Percentiles rank a stretch among this genome's conserved stretches.
These are phyloP conservation scores for Trichoderma sp. DNA, from an alignment of 2,329 filamentous ascomycete species.

Conservation along the genomic window DNA sequence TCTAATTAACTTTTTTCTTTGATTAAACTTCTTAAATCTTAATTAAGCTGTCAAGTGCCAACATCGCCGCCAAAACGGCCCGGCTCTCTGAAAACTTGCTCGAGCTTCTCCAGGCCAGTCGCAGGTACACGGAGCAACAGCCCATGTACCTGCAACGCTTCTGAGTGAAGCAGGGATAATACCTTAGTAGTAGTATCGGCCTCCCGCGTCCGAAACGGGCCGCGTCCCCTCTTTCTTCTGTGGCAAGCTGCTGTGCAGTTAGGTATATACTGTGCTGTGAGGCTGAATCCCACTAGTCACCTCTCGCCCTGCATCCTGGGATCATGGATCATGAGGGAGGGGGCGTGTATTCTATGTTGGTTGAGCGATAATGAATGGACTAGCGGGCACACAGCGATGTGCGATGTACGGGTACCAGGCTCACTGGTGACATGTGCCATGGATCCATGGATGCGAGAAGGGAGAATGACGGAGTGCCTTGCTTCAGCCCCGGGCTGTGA, in stretches of 20 bases:
- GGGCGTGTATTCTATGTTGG: conserved; percentile 8
- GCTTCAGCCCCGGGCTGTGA: conserved; percentile 16
- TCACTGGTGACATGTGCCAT: background rate
- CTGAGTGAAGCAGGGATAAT: background rate
- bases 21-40: background rate
- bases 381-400: background rate
- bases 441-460: too few relatives aligned
- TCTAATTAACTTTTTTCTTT: background rate
- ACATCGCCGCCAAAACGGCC: background rate
- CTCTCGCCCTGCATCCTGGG: background rate
- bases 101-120: background rate
- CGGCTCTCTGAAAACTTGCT: background rate
- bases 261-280: too few relatives aligned
- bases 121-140: background rate
- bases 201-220: background rate
- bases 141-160: background rate
- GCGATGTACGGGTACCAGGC: background rate
- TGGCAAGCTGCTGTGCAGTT: background rate
- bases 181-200: background rate
- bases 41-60: background rate
- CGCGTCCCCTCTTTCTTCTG: background rate
- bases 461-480: background rate
- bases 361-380: background rate
- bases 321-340: conserved; percentile 2
- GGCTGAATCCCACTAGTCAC: conserved; percentile 13